Conservation (phyloP, 208 protist species). For the Spongospora subterranea region DNA sequence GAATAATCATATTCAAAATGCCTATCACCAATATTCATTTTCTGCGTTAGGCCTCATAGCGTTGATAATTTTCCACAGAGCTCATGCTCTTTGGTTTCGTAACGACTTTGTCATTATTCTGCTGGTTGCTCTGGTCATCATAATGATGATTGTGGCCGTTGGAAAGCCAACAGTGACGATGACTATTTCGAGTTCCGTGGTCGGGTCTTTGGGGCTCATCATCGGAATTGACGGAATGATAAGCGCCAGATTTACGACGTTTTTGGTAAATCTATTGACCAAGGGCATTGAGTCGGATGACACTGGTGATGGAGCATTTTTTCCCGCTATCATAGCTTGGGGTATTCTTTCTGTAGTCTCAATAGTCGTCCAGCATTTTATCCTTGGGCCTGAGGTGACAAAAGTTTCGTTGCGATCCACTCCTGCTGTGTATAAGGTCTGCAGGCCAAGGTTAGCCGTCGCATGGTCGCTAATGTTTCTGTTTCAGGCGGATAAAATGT, state of each 20-base stretch:
- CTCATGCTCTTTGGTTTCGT: not conserved
- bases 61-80: not conserved
- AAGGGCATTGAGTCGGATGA: not conserved
- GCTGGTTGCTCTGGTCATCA: not conserved
- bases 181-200: not conserved
- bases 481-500: constrained; percentile 39
- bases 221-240: not conserved
- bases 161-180: constrained; percentile 46
- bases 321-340: constrained; percentile 32
- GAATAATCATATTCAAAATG: not conserved
- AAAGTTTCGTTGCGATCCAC: not conserved
- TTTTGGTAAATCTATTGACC: not conserved
- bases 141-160: constrained; percentile 31
- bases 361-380: not conserved
- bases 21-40: not conserved
- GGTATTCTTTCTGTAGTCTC: not conserved
- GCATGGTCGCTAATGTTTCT: not conserved
- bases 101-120: constrained; percentile 29
- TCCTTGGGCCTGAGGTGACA: not conserved
- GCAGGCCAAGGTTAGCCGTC: too few species aligned
- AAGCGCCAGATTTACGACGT: not conserved
- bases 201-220: not conserved
- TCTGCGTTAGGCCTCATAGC: not conserved
- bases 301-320: not conserved
- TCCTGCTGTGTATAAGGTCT: not conserved